phyloP scores from a whole-genome alignment of 176 grass and related monocot genomes.

The Typha latifolia region DNA sequence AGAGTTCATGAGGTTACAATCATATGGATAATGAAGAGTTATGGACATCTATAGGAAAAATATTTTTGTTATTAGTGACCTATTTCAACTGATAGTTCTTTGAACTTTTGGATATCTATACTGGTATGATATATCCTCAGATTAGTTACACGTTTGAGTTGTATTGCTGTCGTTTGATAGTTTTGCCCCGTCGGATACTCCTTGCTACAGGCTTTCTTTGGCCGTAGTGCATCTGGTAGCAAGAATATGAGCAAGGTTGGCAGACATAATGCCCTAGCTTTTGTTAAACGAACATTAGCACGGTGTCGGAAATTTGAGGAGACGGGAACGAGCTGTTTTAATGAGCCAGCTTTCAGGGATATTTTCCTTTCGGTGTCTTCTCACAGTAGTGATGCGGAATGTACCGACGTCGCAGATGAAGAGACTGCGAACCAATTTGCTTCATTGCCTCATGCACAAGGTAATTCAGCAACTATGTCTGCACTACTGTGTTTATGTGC shows the following conservation, averaged over 20 bases:
- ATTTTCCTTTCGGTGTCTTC: constrained; percentile 44
- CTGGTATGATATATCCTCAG: too few species aligned
- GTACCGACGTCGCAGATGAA: constrained; percentile 26
- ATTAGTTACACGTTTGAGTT: too few species aligned
- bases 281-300: constrained; percentile 44
- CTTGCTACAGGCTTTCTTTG: constrained; percentile 37
- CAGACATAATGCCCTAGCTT: constrained; percentile 42
- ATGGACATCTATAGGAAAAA: too few species aligned
- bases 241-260: constrained; percentile 47
- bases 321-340: constrained; percentile 41
- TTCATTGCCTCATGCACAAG: background rate
- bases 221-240: constrained; percentile 29
- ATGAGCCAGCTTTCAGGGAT: constrained; percentile 47
- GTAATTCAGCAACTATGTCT: background rate
- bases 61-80: too few species aligned
- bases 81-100: too few species aligned
- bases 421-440: background rate
- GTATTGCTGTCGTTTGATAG: too few species aligned
- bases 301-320: constrained; percentile 43
- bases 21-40: too few species aligned
- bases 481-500: background rate
- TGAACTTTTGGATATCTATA: too few species aligned
- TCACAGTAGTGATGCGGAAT: constrained; percentile 31
- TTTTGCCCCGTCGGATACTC: constrained; percentile 2
- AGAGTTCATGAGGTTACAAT: too few species aligned